Conservation (phyloP, 345 rosid genomes). For the Populus euphratica region DNA sequence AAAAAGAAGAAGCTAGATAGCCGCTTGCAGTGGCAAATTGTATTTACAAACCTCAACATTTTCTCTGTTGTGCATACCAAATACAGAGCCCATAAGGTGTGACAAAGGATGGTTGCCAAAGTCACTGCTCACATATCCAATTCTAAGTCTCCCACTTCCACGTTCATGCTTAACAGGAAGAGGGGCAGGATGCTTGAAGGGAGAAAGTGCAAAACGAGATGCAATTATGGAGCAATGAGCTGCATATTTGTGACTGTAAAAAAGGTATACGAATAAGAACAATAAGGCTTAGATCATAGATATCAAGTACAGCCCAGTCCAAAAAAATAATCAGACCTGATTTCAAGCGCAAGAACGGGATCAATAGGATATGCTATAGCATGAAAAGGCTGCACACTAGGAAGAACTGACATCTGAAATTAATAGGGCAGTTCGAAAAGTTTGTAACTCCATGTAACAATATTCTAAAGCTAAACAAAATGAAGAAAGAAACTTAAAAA, state of each 20-base stretch:
- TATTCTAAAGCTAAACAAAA: neutral
- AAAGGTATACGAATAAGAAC: constrained; percentile 2
- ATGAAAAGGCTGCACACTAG: constrained; percentile 98
- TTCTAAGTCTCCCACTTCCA: constrained; percentile 66
- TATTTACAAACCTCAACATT: constrained; percentile 72
- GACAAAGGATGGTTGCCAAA: constrained; percentile 97
- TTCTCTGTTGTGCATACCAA: constrained; percentile 92
- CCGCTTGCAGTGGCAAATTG: neutral
- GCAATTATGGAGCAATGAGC: constrained; percentile 89
- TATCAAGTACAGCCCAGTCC: neutral
- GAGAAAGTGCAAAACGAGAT: constrained; percentile 73
- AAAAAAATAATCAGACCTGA: constrained; percentile 49
- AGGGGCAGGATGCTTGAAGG: constrained; percentile 65
- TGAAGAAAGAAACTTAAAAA: neutral
- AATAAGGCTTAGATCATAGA: neutral
- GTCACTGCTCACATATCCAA: constrained; percentile 97
- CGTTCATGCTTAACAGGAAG: constrained; percentile 58
- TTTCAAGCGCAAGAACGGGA: constrained; percentile 90
- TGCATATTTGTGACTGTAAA: constrained; percentile 84
- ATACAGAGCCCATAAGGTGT: constrained; percentile 98
- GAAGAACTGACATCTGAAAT: constrained; percentile 79
- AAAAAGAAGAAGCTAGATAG: neutral
- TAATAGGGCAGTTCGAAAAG: neutral
- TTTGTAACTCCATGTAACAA: neutral
- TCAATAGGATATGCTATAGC: constrained; percentile 98